phyloP scores from a whole-genome alignment of 331 rosid species.

The Prunus yedoensis region DNA sequence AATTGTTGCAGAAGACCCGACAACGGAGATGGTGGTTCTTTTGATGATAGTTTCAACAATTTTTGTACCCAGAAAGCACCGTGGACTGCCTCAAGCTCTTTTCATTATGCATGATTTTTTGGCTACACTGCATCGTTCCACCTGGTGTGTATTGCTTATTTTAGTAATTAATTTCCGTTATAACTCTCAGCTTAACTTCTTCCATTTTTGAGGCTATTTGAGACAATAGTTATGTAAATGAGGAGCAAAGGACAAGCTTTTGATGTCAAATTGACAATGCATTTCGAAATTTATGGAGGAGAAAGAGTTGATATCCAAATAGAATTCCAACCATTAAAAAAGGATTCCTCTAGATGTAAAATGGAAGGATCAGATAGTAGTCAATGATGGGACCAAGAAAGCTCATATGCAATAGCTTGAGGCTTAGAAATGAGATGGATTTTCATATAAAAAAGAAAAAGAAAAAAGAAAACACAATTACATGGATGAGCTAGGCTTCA shows the following conservation, averaged over 20 bases:
- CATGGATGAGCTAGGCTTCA: too few species aligned
- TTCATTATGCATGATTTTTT: not conserved
- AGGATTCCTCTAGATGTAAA: not conserved
- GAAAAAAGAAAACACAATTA: too few species aligned
- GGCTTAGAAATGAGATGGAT: not conserved
- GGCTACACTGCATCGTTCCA: not conserved
- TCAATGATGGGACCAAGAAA: not conserved
- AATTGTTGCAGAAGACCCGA: constrained; percentile 33
- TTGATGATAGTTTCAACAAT: constrained; percentile 17
- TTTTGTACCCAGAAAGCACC: constrained; percentile 10
- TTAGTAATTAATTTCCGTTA: not conserved
- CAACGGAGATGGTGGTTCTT: constrained; percentile 47
- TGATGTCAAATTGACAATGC: not conserved
- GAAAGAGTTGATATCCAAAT: not conserved
- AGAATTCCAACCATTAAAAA: not conserved
- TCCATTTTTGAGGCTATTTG: not conserved
- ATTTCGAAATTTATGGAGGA: not conserved
- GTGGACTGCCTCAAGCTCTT: not conserved
- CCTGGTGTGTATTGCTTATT: not conserved
- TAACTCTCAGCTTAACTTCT: not conserved
- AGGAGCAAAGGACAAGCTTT: not conserved
- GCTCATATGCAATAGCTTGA: not conserved
- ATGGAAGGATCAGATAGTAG: not conserved
- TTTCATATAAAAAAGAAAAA: too few species aligned
- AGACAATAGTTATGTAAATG: not conserved